These are phyloP conservation scores for Auricularia cornea DNA, from an alignment of 768 basidiomycete species.

Conservation along the genomic window DNA sequence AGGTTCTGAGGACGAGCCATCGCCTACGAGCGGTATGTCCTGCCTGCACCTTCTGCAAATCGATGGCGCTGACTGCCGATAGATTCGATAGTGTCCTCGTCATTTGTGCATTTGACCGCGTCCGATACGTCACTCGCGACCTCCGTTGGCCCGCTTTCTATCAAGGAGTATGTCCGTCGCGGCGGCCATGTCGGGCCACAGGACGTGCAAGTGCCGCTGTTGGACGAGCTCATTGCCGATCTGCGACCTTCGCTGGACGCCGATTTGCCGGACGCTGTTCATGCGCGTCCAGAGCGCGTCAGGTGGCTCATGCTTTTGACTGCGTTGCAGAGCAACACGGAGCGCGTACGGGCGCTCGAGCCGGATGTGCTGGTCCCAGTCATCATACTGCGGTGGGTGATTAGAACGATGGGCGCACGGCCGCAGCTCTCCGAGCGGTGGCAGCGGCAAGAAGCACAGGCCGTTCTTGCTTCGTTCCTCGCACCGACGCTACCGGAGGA, in stretches of 20 bases:
- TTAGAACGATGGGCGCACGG: constrained; percentile 40
- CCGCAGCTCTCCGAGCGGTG: constrained; percentile 44
- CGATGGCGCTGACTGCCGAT: background rate
- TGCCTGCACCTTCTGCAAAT: background rate
- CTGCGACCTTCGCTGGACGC: constrained; percentile 18
- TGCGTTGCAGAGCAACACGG: constrained; percentile 46
- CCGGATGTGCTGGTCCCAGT: constrained; percentile 40
- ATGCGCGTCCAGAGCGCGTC: constrained; percentile 40
- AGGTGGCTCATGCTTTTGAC: constrained; percentile 50
- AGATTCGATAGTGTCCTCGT: constrained; percentile 48
- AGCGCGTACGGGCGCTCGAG: constrained; percentile 38
- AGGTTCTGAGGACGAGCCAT: background rate
- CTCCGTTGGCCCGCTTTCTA: constrained; percentile 26
- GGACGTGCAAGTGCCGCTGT: constrained; percentile 40
- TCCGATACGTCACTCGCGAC: constrained; percentile 24
- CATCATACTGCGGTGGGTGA: constrained; percentile 57
- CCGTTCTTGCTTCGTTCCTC: constrained; percentile 47
- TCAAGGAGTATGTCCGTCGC: constrained; percentile 57
- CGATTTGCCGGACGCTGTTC: constrained; percentile 32
- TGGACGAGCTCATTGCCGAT: constrained; percentile 40
- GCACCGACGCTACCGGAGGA: constrained; percentile 4
- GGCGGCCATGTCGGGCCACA: constrained; percentile 59
- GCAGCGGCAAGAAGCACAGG: constrained; percentile 53
- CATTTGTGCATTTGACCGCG: constrained; percentile 25
- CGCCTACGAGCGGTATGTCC: background rate